These are phyloP conservation scores for Citrullus amarus DNA, from an alignment of 306 rosid genomes.

Conservation along the genomic window DNA sequence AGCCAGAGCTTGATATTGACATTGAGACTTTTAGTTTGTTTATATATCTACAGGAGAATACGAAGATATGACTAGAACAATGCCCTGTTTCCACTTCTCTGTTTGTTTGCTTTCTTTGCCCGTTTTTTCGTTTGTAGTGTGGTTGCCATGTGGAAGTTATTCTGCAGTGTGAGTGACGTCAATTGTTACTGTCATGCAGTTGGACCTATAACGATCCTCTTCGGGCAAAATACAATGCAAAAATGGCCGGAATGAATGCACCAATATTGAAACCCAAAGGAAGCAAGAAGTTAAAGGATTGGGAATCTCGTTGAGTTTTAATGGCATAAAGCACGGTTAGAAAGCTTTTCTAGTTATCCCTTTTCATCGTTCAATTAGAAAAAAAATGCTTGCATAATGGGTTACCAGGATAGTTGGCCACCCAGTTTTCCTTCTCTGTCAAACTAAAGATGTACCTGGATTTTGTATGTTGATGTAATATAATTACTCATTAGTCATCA, in stretches of 20 bases:
- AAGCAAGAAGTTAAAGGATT: conserved; percentile 83
- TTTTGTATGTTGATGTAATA: conserved; percentile 4
- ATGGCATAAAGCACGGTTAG: background rate
- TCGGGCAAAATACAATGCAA: conserved; percentile 79
- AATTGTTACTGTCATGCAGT: conserved; percentile 29
- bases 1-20: background rate
- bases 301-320: conserved; percentile 53
- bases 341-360: background rate
- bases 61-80: background rate
- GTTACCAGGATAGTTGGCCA: background rate
- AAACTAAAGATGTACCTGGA: background rate
- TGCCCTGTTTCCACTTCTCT: background rate
- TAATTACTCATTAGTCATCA: background rate
- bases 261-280: conserved; percentile 74
- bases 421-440: background rate
- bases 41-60: background rate
- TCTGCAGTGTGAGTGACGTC: background rate
- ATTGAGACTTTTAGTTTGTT: background rate
- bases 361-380: background rate
- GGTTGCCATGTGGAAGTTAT: background rate
- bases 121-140: background rate
- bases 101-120: background rate
- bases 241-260: conserved; percentile 88
- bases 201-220: conserved; percentile 99
- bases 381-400: background rate